Conservation (phyloP, 441 rosid genomes). For the Gossypium trilobum region DNA sequence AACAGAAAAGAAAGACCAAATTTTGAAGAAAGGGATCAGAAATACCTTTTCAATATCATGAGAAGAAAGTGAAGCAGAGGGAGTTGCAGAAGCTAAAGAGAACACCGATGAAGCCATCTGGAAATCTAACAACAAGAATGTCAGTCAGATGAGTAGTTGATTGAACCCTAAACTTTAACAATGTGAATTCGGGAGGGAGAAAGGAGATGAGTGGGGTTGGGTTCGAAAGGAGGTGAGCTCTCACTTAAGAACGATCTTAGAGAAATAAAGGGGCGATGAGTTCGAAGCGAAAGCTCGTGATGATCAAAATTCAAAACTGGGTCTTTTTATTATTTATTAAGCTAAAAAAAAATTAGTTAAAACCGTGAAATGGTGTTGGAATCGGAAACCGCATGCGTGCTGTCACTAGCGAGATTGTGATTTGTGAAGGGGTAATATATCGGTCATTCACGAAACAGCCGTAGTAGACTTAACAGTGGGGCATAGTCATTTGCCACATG, state of each 20-base stretch:
- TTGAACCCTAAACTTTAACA: not conserved
- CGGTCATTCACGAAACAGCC: not conserved
- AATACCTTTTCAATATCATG: conserved; percentile 50
- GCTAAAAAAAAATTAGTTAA: not conserved
- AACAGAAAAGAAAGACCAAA: not conserved
- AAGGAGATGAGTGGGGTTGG: too few relatives aligned
- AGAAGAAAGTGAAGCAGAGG: conserved; percentile 33
- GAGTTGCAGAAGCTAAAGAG: conserved; percentile 48
- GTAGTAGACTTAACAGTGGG: not conserved
- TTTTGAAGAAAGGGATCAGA: not conserved
- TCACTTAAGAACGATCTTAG: not conserved
- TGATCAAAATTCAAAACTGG: not conserved
- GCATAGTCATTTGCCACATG: not conserved
- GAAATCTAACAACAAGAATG: not conserved
- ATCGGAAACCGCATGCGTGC: not conserved
- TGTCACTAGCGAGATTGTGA: not conserved
- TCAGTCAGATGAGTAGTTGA: not conserved
- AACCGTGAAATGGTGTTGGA: not conserved
- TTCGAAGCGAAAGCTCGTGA: not conserved
- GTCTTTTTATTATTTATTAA: not conserved
- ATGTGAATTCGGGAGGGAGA: not conserved
- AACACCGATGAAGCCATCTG: conserved; percentile 61
- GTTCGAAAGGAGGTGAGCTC: not conserved
- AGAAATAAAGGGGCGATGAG: not conserved
- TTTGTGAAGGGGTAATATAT: not conserved